Evolutionary conservation across 2,329 filamentous ascomycete genomes (phyloP), one percentile per base, ranked within the genome.

Genomic region (Fusarium citri): DNA sequence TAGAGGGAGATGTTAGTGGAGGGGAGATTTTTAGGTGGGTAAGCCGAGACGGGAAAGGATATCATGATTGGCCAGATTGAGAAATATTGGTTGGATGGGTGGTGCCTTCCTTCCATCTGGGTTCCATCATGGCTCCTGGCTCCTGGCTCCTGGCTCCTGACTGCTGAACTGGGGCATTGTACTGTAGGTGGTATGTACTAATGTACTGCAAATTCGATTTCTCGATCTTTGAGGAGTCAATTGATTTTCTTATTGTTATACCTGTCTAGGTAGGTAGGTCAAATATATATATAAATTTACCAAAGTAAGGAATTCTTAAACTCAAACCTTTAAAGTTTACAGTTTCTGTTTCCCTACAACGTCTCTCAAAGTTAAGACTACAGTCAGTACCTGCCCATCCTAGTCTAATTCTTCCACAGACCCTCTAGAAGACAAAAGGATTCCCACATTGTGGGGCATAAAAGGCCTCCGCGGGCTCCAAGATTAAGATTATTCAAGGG

Each of bases 1-100:
- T 55, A 68, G 68, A 68, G 59, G 55, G 48, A 71, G 51, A 47
- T 69, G 61, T 30, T 56, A 66, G 66, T 61, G 56, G 56, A 62
- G 53, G 51, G 61, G 58, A 41, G 43, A 50, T 45, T 59, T 64
- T 40, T 28, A 46, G 48, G 46, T 67, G 63, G 68, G 50, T 65
- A 65, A 71, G 59, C 63, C 58, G 53, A 68, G 68, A 49, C 55
- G 64, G 49, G 48, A 53, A 63, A 55, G 43, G 42, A 18, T 26
- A 2, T 6, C 8, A 10, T 70, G 57, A 70, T 68, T 70, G 67
- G 67, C 8, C 40, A 50, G 23, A 15, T 22, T 22, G 28, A 37
- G 20, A 42, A 46, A 22, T 37, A 43, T 34, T 43, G 9, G 23
- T 23, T 37, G 42, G 40, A 41, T 34, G 48, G 63, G 40, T 41